These are phyloP conservation scores for Dissophora globulifera DNA, from an alignment of 192 early-diverging fungal species.

Conservation along the genomic window DNA sequence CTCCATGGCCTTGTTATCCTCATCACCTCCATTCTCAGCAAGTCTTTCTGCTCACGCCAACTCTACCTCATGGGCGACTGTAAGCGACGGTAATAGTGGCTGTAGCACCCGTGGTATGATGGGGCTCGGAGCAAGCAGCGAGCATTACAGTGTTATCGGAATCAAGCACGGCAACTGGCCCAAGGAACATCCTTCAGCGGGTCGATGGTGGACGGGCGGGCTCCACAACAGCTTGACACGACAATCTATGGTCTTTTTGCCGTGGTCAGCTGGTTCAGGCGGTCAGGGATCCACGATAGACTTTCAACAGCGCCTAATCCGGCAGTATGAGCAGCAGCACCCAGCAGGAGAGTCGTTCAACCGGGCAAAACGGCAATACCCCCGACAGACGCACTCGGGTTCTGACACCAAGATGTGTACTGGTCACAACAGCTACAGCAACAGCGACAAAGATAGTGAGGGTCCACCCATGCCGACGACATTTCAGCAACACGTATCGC, in stretches of 20 bases:
- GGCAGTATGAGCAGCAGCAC: slow-evolving; percentile 4
- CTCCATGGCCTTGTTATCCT: neutral
- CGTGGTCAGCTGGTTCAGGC: slow-evolving; percentile 9
- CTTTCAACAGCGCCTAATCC: slow-evolving; percentile 13
- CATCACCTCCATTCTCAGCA: neutral
- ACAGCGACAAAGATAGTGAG: too few species aligned
- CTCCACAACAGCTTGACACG: slow-evolving; percentile 17
- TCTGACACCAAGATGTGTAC: neutral
- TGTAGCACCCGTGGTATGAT: too few species aligned
- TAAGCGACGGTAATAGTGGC: too few species aligned
- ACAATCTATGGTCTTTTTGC: slow-evolving; percentile 32
- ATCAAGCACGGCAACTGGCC: slow-evolving; percentile 40
- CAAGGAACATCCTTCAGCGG: slow-evolving; percentile 9
- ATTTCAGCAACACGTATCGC: too few species aligned
- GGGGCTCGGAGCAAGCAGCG: too few species aligned
- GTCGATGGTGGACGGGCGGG: slow-evolving; percentile 35
- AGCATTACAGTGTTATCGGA: slow-evolving; percentile 41
- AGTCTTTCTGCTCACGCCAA: neutral
- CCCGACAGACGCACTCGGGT: neutral
- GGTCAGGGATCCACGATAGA: slow-evolving; percentile 1
- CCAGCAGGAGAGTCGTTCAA: neutral
- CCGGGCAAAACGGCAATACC: neutral
- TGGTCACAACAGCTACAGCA: too few species aligned
- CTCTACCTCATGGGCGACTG: neutral
- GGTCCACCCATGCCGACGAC: too few species aligned